Evolutionary conservation across 345 rosid genomes (phyloP).

Genomic region (Syzygium oleosum): DNA sequence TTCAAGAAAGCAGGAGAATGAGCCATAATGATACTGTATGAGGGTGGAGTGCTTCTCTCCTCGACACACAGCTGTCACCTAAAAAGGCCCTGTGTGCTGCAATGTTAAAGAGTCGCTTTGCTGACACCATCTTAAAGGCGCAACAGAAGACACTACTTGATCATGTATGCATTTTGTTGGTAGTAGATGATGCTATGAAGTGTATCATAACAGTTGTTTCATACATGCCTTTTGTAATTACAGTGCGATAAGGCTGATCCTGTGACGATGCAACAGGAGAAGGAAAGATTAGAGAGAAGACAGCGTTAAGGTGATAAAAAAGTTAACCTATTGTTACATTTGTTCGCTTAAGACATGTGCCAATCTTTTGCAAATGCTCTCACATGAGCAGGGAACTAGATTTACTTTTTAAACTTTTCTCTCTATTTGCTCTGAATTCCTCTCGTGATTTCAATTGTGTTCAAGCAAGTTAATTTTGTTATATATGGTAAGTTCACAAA

Average conservation of each 20-base stretch:
- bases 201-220: not conserved
- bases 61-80: conserved; percentile 52
- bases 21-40: not conserved
- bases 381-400: not conserved
- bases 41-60: conserved; percentile 34
- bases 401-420: not conserved
- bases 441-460: not conserved
- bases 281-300: conserved; percentile 53
- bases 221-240: not conserved
- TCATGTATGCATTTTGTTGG: conserved; percentile 27
- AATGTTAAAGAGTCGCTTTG: conserved; percentile 62
- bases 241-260: conserved; percentile 67
- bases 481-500: not conserved
- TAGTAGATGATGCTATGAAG: not conserved
- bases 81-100: conserved; percentile 81
- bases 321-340: not conserved
- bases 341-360: not conserved
- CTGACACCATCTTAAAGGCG: conserved; percentile 64
- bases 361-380: not conserved
- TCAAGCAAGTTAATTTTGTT: not conserved
- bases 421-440: not conserved
- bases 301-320: conserved; percentile 62
- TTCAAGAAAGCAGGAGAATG: not conserved
- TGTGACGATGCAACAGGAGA: conserved; percentile 46
- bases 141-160: conserved; percentile 52